Percentiles rank a stretch among this genome's conserved stretches.
These are phyloP conservation scores for Coprinopsis sp. DNA, from an alignment of 768 basidiomycete genomes.

Conservation along the genomic window DNA sequence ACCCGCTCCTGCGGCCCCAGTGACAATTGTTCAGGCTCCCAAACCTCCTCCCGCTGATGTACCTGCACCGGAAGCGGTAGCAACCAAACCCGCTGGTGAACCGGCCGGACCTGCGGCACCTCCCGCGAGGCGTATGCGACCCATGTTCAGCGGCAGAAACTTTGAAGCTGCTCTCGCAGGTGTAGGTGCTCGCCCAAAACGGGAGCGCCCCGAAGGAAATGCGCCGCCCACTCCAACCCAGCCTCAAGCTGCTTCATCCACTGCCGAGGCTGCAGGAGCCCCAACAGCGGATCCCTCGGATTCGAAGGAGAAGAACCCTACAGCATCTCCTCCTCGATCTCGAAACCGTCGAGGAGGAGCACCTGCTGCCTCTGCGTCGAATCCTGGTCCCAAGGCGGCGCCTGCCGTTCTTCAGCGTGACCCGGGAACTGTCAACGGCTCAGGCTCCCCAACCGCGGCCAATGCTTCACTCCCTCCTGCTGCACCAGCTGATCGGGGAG, in stretches of 20 bases:
- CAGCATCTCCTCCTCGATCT: conserved; percentile 13
- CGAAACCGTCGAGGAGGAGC: conserved; percentile 19
- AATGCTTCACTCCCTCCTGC: conserved; percentile 3
- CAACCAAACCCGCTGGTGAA: conserved; percentile 9
- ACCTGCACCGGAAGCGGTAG: conserved; percentile 8
- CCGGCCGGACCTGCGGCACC: conserved; percentile 9
- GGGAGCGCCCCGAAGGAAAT: too few relatives aligned
- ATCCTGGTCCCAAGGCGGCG: too few relatives aligned
- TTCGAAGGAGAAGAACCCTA: neutral
- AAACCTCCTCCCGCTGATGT: conserved; percentile 12
- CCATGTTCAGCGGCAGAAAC: conserved; percentile 52
- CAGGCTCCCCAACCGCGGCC: neutral
- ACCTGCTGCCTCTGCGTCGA: too few relatives aligned
- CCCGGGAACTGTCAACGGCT: neutral
- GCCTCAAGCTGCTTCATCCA: conserved; percentile 20
- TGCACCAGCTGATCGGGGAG: conserved; percentile 10
- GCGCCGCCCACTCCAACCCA: too few relatives aligned
- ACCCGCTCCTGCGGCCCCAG: conserved; percentile 1
- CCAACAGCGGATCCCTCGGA: neutral
- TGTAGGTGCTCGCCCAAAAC: too few relatives aligned
- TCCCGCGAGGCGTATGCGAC: conserved; percentile 7
- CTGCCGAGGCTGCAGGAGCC: conserved; percentile 14
- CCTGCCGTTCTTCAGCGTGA: conserved; percentile 1
- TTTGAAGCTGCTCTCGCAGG: conserved; percentile 70
- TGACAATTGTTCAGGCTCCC: conserved; percentile 12